Evolutionary conservation across 2,329 filamentous ascomycete species (phyloP).

Genomic region (Aspergillus alliaceus): DNA sequence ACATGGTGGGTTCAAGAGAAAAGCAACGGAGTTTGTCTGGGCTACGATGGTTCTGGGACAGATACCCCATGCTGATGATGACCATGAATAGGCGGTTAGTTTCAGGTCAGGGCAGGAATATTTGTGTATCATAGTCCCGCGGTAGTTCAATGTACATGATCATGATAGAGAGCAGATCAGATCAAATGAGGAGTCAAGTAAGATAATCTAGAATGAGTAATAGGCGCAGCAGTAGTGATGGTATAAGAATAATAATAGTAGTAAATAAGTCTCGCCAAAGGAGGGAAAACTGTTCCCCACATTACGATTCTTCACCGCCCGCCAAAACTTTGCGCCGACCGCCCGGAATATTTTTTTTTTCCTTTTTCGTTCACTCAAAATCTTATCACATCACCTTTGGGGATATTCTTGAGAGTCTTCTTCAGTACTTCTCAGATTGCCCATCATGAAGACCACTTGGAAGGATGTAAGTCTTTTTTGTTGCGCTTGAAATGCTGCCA

Average conservation of each 20-base stretch:
- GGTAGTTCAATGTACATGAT: conserved; percentile 25
- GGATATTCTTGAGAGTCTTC: conserved; percentile 26
- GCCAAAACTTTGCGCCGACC: conserved; percentile 20
- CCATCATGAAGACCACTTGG: conserved; percentile 60
- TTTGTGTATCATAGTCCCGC: conserved; percentile 24
- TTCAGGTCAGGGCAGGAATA: conserved; percentile 20
- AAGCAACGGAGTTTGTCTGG: conserved; percentile 36
- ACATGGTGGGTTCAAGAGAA: conserved; percentile 23
- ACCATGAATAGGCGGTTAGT: conserved; percentile 16
- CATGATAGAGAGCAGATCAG: neutral
- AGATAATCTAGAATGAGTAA: neutral
- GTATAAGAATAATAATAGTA: too few species aligned
- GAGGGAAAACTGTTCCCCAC: conserved; percentile 7
- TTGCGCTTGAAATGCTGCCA: neutral
- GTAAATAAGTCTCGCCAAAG: too few species aligned
- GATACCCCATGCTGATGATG: conserved; percentile 18
- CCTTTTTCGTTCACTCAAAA: conserved; percentile 7
- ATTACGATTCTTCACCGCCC: conserved; percentile 16
- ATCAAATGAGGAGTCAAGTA: neutral
- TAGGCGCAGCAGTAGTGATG: neutral
- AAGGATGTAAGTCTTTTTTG: conserved; percentile 48
- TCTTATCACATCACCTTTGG: conserved; percentile 3
- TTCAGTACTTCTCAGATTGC: conserved; percentile 21
- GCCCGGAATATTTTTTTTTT: conserved; percentile 19
- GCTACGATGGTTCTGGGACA: conserved; percentile 25